These are phyloP conservation scores for Rhizophora mangle DNA, from an alignment of 345 rosid species.

Conservation along the genomic window DNA sequence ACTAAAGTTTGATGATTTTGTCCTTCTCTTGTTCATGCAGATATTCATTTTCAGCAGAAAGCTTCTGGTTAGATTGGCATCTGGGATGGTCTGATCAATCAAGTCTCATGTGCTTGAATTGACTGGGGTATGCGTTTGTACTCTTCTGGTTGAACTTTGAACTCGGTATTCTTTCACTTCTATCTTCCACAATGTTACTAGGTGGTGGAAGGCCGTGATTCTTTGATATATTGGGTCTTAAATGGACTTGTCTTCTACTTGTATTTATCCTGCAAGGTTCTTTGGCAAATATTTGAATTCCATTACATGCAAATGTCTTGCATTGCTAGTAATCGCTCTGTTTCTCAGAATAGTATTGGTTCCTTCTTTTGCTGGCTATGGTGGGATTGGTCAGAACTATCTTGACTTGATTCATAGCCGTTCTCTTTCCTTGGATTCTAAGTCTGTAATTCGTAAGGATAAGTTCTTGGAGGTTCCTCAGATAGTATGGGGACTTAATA, in stretches of 20 bases:
- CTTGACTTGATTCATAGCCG: constrained; percentile 19
- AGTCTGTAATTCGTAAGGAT: constrained; percentile 43
- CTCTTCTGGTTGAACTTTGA: constrained; percentile 1
- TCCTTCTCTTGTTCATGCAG: constrained; percentile 10
- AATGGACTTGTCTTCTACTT: not conserved
- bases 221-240: not conserved
- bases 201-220: constrained; percentile 20
- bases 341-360: not conserved
- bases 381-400: constrained; percentile 3
- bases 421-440: constrained; percentile 25
- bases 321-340: not conserved
- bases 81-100: not conserved
- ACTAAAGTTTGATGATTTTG: not conserved
- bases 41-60: not conserved
- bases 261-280: not conserved
- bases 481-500: constrained; percentile 95
- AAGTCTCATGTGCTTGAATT: not conserved
- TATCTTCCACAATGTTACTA: not conserved
- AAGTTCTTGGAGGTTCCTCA: constrained; percentile 91
- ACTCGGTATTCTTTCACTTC: not conserved
- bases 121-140: not conserved
- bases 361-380: not conserved
- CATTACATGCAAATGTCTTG: not conserved
- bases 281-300: constrained; percentile 8
- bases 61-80: not conserved